These are phyloP conservation scores for Podila epigama DNA, from an alignment of 192 early-diverging fungal species.

Conservation along the genomic window DNA sequence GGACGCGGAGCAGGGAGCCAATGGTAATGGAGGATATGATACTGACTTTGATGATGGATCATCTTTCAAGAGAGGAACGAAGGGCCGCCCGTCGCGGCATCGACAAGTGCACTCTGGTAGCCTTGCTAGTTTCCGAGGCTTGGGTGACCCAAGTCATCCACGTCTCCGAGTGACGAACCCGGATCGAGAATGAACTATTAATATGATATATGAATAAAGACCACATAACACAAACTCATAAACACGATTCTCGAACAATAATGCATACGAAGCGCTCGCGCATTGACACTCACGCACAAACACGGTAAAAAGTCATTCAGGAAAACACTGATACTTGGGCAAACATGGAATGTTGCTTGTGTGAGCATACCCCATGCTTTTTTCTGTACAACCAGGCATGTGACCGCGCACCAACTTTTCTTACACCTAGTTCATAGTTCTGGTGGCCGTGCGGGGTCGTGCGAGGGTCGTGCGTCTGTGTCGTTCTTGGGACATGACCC, in stretches of 20 bases:
- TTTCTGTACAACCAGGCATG: too few species aligned
- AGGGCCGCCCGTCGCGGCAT: slow-evolving; percentile 16
- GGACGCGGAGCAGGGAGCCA: background rate
- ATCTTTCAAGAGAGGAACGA: background rate
- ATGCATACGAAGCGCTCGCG: too few species aligned
- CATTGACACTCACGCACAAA: too few species aligned
- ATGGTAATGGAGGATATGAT: background rate
- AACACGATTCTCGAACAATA: background rate
- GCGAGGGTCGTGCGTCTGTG: too few species aligned
- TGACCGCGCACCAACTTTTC: too few species aligned
- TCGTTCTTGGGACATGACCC: too few species aligned
- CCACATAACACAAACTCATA: background rate
- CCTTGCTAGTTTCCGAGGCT: slow-evolving; percentile 26
- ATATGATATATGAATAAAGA: background rate
- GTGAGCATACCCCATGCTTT: too few species aligned
- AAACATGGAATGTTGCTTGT: background rate
- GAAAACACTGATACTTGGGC: background rate
- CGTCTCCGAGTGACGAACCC: slow-evolving; percentile 33
- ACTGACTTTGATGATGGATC: too few species aligned
- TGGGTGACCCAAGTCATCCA: slow-evolving; percentile 10
- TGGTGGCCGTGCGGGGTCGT: too few species aligned
- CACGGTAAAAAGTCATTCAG: too few species aligned
- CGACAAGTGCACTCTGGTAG: slow-evolving; percentile 28
- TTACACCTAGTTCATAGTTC: too few species aligned
- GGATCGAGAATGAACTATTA: background rate